Evolutionary conservation across 805 yeast species (phyloP).

Genomic region (Starmerella bombicola): DNA sequence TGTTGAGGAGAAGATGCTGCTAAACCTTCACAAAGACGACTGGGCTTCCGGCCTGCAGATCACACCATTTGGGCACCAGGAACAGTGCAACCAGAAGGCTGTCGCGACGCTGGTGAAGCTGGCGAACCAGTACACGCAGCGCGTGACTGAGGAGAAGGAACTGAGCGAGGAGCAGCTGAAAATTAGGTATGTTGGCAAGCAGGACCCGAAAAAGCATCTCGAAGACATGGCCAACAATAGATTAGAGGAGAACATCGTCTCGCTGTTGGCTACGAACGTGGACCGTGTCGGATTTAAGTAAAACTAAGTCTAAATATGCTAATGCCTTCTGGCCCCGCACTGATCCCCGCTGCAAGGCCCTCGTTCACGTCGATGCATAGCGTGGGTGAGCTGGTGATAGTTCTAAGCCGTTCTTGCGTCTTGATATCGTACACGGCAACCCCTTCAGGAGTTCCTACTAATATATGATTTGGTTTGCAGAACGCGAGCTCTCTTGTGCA

Average conservation of each 20-base stretch:
- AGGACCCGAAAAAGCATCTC: constrained; percentile 96
- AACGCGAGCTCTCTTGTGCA: constrained; percentile 3
- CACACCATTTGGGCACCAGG: constrained; percentile 64
- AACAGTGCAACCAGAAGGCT: constrained; percentile 58
- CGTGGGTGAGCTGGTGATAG: not conserved
- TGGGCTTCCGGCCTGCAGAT: constrained; percentile 90
- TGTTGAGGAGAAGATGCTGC: constrained; percentile 82
- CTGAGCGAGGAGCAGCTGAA: constrained; percentile 76
- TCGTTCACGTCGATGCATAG: constrained; percentile 8
- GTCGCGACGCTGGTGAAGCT: constrained; percentile 74
- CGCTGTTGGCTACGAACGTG: constrained; percentile 77
- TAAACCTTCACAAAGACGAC: constrained; percentile 84
- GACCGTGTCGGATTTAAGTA: constrained; percentile 79
- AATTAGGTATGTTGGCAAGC: constrained; percentile 95
- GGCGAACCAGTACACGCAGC: constrained; percentile 76
- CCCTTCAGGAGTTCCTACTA: constrained; percentile 9
- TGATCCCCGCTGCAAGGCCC: not conserved
- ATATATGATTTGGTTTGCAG: constrained; percentile 5
- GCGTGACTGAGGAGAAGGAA: constrained; percentile 87
- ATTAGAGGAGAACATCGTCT: constrained; percentile 81
- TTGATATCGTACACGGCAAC: constrained; percentile 10
- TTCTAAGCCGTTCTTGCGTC: constrained; percentile 1
- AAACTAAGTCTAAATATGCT: not conserved
- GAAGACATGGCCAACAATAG: constrained; percentile 74
- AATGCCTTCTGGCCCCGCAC: constrained; percentile 6